A percentile compares a stretch with the other conserved stretches of the same genome.
Evolutionary conservation across 768 basidiomycete species (phyloP).

Genomic region (Tulasnella sp.): DNA sequence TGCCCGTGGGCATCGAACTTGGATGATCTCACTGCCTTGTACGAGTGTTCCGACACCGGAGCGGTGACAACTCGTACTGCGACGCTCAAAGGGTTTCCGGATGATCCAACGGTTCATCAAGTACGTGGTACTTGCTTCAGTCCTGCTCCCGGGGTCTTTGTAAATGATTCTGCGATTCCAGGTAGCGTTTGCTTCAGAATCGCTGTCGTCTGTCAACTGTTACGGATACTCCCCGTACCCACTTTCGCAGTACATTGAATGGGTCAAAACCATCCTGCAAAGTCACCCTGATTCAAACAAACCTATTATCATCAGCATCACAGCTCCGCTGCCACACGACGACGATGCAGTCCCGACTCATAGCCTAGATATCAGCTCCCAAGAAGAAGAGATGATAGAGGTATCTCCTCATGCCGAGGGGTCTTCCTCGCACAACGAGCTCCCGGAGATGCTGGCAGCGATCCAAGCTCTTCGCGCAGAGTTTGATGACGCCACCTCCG

Average conservation of each 20-base stretch:
- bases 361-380: neutral
- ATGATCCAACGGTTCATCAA: conserved; percentile 59
- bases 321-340: conserved; percentile 51
- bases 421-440: conserved; percentile 42
- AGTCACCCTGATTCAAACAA: conserved; percentile 46
- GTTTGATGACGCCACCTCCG: conserved; percentile 33
- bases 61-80: conserved; percentile 82
- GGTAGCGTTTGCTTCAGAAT: conserved; percentile 38
- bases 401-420: neutral
- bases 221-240: conserved; percentile 87
- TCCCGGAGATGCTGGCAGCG: conserved; percentile 58
- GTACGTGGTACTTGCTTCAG: conserved; percentile 47
- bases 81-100: conserved; percentile 69
- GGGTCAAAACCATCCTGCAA: conserved; percentile 60
- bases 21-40: conserved; percentile 65
- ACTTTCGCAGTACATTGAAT: conserved; percentile 64
- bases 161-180: conserved; percentile 17
- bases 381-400: neutral
- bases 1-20: conserved; percentile 80
- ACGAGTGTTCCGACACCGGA: conserved; percentile 67
- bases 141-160: conserved; percentile 33
- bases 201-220: conserved; percentile 69
- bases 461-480: conserved; percentile 62
- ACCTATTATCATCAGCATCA: conserved; percentile 81
- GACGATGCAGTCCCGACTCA: neutral